Percentiles rank a stretch among this genome's conserved stretches.
Evolutionary conservation across 768 basidiomycete genomes (phyloP).

Genomic region (Suillus luteus): DNA sequence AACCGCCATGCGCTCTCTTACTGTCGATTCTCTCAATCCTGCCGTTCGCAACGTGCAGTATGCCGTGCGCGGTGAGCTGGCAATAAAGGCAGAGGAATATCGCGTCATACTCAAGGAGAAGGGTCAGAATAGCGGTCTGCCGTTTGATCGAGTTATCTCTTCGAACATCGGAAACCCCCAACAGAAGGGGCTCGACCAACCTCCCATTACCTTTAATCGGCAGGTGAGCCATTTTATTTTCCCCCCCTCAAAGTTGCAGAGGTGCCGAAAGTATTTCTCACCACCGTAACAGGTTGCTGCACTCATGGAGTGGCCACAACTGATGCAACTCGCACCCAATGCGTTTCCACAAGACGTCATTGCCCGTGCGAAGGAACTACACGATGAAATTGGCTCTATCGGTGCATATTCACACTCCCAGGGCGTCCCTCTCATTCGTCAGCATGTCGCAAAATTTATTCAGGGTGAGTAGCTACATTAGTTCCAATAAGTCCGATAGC

Average conservation of each 20-base stretch:
- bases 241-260: not conserved
- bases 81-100: slow-evolving; percentile 88
- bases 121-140: slow-evolving; percentile 51
- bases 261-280: slow-evolving; percentile 14
- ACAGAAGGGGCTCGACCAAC: slow-evolving; percentile 91
- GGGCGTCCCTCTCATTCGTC: slow-evolving; percentile 85
- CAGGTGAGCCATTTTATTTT: slow-evolving; percentile 59
- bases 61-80: slow-evolving; percentile 95
- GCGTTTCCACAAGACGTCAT: slow-evolving; percentile 88
- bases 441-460: slow-evolving; percentile 89
- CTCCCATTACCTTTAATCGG: slow-evolving; percentile 87
- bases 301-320: slow-evolving; percentile 87
- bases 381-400: slow-evolving; percentile 83
- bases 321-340: slow-evolving; percentile 72
- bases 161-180: slow-evolving; percentile 99
- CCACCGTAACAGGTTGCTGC: slow-evolving; percentile 68
- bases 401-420: slow-evolving; percentile 97
- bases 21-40: slow-evolving; percentile 77
- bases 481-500: not conserved
- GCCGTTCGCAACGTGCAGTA: slow-evolving; percentile 88
- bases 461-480: slow-evolving; percentile 51
- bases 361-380: slow-evolving; percentile 78
- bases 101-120: slow-evolving; percentile 66
- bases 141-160: slow-evolving; percentile 87
- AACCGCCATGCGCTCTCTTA: slow-evolving; percentile 56